Evolutionary conservation across 495 filamentous ascomycete species (phyloP).

Genomic region (Penicillium ucsense): DNA sequence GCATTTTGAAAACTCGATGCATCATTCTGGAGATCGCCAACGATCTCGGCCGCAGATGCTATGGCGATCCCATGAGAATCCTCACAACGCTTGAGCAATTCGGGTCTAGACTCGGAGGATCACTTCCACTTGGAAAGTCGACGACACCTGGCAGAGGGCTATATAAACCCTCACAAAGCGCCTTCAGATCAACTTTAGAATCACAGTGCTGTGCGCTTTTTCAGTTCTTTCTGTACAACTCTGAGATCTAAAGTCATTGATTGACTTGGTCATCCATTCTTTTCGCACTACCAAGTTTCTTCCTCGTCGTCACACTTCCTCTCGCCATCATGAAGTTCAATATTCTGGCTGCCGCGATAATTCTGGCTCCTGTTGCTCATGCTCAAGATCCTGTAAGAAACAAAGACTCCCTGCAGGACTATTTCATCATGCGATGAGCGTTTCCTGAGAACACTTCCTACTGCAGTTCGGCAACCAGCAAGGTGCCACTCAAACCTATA

Average conservation of each 20-base stretch:
- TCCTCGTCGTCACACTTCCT: neutral
- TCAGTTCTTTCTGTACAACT: slow-evolving; percentile 6
- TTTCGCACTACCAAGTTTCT: slow-evolving; percentile 1
- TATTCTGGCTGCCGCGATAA: slow-evolving; percentile 18
- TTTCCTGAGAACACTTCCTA: neutral
- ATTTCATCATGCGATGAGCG: too few relatives aligned
- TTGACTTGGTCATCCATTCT: slow-evolving; percentile 14
- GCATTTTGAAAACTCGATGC: too few relatives aligned
- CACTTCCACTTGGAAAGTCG: too few relatives aligned
- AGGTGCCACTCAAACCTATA: slow-evolving; percentile 6
- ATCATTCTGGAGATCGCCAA: too few relatives aligned
- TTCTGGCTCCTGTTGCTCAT: slow-evolving; percentile 14
- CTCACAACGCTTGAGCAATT: too few relatives aligned
- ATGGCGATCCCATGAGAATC: too few relatives aligned
- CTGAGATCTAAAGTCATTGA: slow-evolving; percentile 10
- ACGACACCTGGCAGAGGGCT: neutral
- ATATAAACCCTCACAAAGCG: slow-evolving; percentile 9
- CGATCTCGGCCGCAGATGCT: too few relatives aligned
- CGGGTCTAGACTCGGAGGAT: too few relatives aligned
- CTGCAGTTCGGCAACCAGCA: slow-evolving; percentile 1
- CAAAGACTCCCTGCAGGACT: too few relatives aligned
- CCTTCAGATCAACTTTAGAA: slow-evolving; percentile 3
- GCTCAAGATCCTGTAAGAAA: slow-evolving; percentile 7
- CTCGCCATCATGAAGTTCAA: slow-evolving; percentile 24
- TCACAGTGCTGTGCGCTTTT: slow-evolving; percentile 22